Conservation (phyloP, 352 stramenopile genomes). For the Phytophthora cryptogea region DNA sequence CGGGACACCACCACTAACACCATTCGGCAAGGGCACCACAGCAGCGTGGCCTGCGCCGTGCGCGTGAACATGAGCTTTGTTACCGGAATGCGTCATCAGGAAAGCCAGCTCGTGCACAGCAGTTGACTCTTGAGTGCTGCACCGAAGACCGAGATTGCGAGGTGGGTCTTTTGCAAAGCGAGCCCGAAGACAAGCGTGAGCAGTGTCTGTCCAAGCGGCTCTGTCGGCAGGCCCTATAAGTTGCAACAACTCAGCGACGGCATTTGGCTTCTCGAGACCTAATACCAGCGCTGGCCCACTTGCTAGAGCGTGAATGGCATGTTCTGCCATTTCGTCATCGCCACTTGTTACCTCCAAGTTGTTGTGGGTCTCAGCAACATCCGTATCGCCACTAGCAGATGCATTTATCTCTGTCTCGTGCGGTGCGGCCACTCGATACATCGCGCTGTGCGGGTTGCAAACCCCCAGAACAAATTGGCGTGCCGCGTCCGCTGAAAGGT, state of each 20-base stretch:
- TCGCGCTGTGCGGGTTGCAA: conserved; percentile 36
- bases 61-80: conserved; percentile 9
- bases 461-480: conserved; percentile 46
- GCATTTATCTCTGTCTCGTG: conserved; percentile 10
- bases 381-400: not conserved
- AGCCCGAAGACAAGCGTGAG: conserved; percentile 36
- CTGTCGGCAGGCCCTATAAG: conserved; percentile 47
- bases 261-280: conserved; percentile 47
- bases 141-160: conserved; percentile 46
- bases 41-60: not conserved
- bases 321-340: conserved; percentile 27
- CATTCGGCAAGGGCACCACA: not conserved
- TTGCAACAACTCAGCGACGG: conserved; percentile 55
- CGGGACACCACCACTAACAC: not conserved
- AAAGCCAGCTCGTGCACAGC: conserved; percentile 47
- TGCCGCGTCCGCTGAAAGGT: conserved; percentile 44
- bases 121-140: conserved; percentile 40
- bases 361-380: not conserved
- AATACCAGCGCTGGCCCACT: conserved; percentile 53
- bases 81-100: conserved; percentile 36
- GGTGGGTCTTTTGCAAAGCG: conserved; percentile 42
- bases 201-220: conserved; percentile 32
- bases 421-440: conserved; percentile 17
- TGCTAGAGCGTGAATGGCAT: conserved; percentile 32
- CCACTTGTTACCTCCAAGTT: conserved; percentile 1